A percentile compares a stretch with the other conserved stretches of the same genome.
phyloP scores from a whole-genome alignment of 108 stramenopile genomes.

The Fistulifera solaris region DNA sequence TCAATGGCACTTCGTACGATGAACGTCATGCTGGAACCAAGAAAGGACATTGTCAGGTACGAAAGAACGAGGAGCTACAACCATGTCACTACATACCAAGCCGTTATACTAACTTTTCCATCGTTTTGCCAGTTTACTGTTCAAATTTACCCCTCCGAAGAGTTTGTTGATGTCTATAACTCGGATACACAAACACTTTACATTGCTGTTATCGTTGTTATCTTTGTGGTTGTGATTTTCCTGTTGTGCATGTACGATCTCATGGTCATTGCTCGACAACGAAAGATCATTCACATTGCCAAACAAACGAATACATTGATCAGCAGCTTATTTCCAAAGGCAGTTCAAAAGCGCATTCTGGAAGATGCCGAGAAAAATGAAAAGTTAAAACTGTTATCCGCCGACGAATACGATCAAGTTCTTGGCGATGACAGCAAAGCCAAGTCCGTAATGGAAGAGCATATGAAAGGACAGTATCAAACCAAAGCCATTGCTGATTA shows the following conservation, averaged over 20 bases:
- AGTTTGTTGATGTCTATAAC: neutral
- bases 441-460: too few relatives aligned
- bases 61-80: too few relatives aligned
- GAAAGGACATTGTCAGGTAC: too few relatives aligned
- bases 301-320: constrained; percentile 18
- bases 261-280: constrained; percentile 20
- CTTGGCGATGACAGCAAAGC: neutral
- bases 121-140: constrained; percentile 8
- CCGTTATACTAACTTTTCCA: constrained; percentile 1
- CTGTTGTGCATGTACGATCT: constrained; percentile 18
- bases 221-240: constrained; percentile 8
- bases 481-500: constrained; percentile 27
- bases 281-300: constrained; percentile 14
- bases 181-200: neutral
- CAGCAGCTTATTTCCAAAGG: constrained; percentile 19
- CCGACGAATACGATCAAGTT: neutral
- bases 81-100: too few relatives aligned
- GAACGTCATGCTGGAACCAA: too few relatives aligned
- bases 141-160: constrained; percentile 3
- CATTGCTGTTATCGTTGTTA: constrained; percentile 6
- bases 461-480: too few relatives aligned
- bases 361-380: neutral
- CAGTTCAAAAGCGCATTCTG: constrained; percentile 9
- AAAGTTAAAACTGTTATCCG: too few relatives aligned
- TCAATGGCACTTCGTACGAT: too few relatives aligned